A percentile compares a stretch with the other conserved stretches of the same genome.
Conservation (phyloP, 2,329 filamentous ascomycete genomes). For the Tolypocladium endophyticum region DNA sequence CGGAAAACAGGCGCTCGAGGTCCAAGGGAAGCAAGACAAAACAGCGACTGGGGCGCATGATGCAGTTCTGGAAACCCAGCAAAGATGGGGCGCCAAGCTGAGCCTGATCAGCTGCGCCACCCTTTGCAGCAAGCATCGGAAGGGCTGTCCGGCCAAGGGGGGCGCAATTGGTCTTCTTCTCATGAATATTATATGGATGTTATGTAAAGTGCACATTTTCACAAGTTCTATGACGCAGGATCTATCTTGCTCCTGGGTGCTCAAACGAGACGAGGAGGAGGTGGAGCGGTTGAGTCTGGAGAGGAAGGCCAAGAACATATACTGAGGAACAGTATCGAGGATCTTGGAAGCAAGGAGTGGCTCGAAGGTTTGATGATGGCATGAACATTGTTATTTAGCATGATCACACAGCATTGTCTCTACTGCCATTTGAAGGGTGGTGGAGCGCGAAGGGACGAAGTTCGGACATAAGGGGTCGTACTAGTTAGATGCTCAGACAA, state of each 20-base stretch:
- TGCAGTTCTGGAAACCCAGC: slow-evolving; percentile 68
- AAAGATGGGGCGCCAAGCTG: slow-evolving; percentile 24
- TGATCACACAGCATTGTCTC: slow-evolving; percentile 9
- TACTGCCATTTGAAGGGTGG: neutral
- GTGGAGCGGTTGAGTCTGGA: neutral
- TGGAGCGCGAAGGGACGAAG: neutral
- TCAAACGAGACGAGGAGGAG: neutral
- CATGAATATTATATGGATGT: slow-evolving; percentile 26
- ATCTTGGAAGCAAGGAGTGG: neutral
- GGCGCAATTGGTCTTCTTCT: slow-evolving; percentile 8
- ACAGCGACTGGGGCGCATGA: slow-evolving; percentile 56
- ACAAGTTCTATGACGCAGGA: neutral
- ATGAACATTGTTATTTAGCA: slow-evolving; percentile 26
- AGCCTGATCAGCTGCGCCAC: neutral
- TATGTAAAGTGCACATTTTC: slow-evolving; percentile 23
- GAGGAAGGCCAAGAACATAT: neutral
- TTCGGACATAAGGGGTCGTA: neutral
- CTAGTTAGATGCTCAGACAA: neutral
- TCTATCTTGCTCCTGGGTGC: slow-evolving; percentile 3
- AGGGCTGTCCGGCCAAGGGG: slow-evolving; percentile 1
- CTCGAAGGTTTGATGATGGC: slow-evolving; percentile 11
- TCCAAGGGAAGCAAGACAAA: slow-evolving; percentile 53
- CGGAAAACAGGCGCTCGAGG: slow-evolving; percentile 42
- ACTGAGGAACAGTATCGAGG: neutral
- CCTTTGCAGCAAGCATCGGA: neutral